Percentiles rank a stretch among this genome's conserved stretches.
Evolutionary conservation across 1,284 basidiomycete species (phyloP).

Genomic region (Irpex sp.): DNA sequence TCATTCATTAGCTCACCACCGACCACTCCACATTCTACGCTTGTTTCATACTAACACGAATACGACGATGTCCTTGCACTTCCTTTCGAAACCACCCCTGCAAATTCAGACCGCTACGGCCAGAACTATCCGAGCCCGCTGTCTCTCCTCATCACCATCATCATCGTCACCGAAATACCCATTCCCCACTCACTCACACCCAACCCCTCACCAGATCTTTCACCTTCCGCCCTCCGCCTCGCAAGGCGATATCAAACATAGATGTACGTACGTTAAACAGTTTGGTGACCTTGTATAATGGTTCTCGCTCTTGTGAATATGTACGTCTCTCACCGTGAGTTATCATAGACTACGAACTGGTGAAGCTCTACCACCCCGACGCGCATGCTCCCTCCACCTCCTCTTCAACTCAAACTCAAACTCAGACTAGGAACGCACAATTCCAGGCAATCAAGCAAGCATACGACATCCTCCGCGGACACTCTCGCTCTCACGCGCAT

Average conservation of each 20-base stretch:
- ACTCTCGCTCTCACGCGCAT: constrained; percentile 2
- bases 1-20: no score
- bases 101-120: no score
- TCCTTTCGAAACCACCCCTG: no score
- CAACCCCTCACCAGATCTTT: constrained; percentile 51
- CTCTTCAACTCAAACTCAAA: constrained; percentile 13
- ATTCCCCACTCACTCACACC: constrained; percentile 38
- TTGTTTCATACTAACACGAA: no score
- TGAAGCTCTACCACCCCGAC: constrained; percentile 51
- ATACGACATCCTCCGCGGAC: constrained; percentile 39
- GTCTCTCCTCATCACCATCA: neutral
- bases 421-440: constrained; percentile 34
- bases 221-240: constrained; percentile 42
- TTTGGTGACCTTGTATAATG: neutral
- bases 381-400: constrained; percentile 21
- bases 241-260: constrained; percentile 43
- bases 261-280: constrained; percentile 34
- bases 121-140: no score
- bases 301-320: neutral
- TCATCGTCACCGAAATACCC: constrained; percentile 26
- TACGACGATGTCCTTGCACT: no score
- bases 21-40: no score
- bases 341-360: constrained; percentile 48
- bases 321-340: neutral
- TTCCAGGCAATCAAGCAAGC: constrained; percentile 49